Base-by-base conservation (phyloP, 2,329 filamentous ascomycete genomes). In the Microascus cirrosus region DNA sequence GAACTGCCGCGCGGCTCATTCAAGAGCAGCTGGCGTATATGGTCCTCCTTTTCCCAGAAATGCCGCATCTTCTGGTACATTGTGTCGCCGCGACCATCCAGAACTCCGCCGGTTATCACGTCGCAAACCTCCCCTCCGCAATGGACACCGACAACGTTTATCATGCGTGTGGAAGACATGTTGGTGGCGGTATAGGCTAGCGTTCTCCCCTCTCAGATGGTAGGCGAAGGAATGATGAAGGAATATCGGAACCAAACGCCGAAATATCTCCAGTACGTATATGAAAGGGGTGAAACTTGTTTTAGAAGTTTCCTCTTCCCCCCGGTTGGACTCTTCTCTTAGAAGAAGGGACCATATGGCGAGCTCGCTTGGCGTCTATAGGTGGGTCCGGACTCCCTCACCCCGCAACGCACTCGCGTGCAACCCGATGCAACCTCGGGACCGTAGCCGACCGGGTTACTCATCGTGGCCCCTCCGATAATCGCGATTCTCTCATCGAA, bases 81-180 rank as follows among this genome's bases (percentile, higher is more conserved):
- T n/a, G 13, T 18, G 15, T 45, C n/a, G 8, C 15, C 39, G 39
- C 15, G 39, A 7, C 6, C 39, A 18, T 45, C 18, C 6, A 45
- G 39, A 5, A 45, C 39, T 13, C 39, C 13, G 39, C 39, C 36
- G 8, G 69, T 67, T 51, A 76, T 70, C 25, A 76, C 74, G 62
- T 77, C 73, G 56, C 74, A 69, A 3, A 74, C 70, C 63, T 65
- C 64, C 59, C 70, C 70, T 59, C 65, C 68, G 32, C 65, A 64
- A 58, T 70, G 68, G 56, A 63, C 61, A 36, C 65, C 64, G 10
- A 69, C 64, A 11, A 67, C 58, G 52, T 56, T 53, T 10, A 64
- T 54, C 1, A 58, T 60, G 5, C 62, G 61, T 20, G 53, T 36
- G 28, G 59, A 59, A n/a, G 32, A 50, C 59, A 59, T 54, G 10